Percentiles rank a stretch among this genome's conserved stretches.
Evolutionary conservation across 116 monocot species (phyloP).

Genomic region (Papilionanthe hybrid): DNA sequence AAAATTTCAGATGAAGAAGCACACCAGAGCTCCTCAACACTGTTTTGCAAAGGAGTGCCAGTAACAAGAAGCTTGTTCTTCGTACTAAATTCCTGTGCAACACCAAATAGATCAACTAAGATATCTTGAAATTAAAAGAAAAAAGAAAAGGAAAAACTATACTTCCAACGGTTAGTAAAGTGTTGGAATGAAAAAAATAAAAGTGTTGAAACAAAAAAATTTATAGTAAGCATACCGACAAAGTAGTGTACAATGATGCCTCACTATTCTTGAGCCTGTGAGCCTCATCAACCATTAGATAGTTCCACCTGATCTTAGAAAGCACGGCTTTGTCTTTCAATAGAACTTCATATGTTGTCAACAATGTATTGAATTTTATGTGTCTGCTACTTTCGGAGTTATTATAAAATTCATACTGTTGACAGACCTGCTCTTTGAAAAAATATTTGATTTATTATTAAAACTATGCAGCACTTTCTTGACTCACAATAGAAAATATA

Average conservation of each 20-base stretch:
- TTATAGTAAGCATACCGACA: constrained; percentile 47
- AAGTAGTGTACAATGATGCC: constrained; percentile 78
- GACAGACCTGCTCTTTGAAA: constrained; percentile 64
- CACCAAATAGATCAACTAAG: constrained; percentile 1
- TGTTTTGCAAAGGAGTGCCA: constrained; percentile 95
- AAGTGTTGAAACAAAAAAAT: too few species aligned
- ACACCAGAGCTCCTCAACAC: constrained; percentile 97
- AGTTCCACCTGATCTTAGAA: constrained; percentile 91
- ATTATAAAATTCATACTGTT: constrained; percentile 83
- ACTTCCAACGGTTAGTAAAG: not conserved
- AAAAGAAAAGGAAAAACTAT: not conserved
- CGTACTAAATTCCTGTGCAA: constrained; percentile 92
- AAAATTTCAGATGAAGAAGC: constrained; percentile 10
- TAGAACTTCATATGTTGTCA: constrained; percentile 97
- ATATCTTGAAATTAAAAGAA: not conserved
- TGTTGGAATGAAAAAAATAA: not conserved
- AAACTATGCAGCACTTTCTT: not conserved
- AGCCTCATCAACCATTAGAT: constrained; percentile 99
- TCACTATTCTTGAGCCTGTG: constrained; percentile 94
- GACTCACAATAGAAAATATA: not conserved
- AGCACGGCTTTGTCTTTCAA: constrained; percentile 83
- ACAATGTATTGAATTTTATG: constrained; percentile 74
- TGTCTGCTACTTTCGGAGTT: constrained; percentile 57
- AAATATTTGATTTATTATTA: not conserved
- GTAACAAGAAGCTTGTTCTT: constrained; percentile 98